phyloP scores from a whole-genome alignment of 1,284 basidiomycete species.

The Phylloporus sp. region DNA sequence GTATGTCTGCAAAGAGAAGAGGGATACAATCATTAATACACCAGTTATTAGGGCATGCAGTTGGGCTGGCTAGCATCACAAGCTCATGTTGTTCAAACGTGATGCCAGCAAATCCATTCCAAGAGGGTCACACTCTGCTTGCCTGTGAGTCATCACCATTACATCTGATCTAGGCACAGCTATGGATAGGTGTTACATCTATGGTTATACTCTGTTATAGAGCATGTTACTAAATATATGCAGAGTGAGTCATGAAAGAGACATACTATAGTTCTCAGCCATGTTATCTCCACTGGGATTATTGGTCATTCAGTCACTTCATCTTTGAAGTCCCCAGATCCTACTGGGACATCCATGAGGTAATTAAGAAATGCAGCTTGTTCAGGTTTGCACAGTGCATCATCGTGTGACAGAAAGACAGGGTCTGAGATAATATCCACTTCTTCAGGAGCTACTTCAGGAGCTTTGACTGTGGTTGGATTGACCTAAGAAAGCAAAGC shows the following conservation, averaged over 20 bases:
- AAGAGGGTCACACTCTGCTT: background rate
- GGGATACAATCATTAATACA: conserved; percentile 3
- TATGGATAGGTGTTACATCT: background rate
- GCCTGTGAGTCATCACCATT: background rate
- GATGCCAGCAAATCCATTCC: background rate
- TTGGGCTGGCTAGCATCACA: background rate
- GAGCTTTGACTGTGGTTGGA: background rate
- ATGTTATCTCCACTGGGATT: background rate
- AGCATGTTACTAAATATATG: background rate
- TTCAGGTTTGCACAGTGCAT: background rate
- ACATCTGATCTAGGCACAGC: background rate
- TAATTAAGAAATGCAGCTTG: background rate
- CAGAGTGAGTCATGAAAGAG: background rate
- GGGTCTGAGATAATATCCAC: background rate
- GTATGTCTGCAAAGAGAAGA: background rate
- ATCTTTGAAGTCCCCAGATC: background rate
- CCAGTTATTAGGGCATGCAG: background rate
- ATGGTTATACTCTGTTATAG: background rate
- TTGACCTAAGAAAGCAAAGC: background rate
- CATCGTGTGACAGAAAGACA: background rate
- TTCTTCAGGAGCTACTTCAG: background rate
- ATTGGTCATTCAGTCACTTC: background rate
- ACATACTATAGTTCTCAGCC: background rate
- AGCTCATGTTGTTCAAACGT: background rate
- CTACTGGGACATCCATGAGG: background rate